phyloP scores from a whole-genome alignment of 2,329 filamentous ascomycete species.

The Beauveria sp. region DNA sequence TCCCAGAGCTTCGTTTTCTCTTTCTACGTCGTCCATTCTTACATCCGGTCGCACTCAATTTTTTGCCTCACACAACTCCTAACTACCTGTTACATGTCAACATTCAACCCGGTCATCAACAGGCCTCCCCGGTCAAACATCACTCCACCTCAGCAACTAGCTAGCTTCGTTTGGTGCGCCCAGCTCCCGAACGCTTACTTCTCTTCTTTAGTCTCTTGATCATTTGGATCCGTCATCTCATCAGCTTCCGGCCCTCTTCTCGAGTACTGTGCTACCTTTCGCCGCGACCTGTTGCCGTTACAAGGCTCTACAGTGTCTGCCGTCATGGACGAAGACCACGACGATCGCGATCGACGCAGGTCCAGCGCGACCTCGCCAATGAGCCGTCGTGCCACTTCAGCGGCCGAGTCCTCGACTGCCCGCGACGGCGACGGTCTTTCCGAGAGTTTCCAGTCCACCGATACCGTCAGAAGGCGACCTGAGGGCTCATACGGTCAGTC shows the following conservation, averaged over 20 bases:
- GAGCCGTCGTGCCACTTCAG: slow-evolving; percentile 36
- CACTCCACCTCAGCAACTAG: slow-evolving; percentile 1
- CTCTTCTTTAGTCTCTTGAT: background rate
- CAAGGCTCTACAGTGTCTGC: background rate
- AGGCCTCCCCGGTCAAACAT: slow-evolving; percentile 1
- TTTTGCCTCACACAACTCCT: background rate
- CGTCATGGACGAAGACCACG: slow-evolving; percentile 1
- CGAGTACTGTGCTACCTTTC: background rate
- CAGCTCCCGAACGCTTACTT: background rate
- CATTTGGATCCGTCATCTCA: background rate
- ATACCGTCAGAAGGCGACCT: slow-evolving; percentile 51
- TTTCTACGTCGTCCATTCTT: background rate
- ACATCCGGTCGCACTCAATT: background rate
- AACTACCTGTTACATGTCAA: background rate
- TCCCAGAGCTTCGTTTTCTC: background rate
- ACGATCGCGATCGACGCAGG: slow-evolving; percentile 2
- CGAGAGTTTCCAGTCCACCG: slow-evolving; percentile 51
- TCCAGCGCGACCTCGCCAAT: slow-evolving; percentile 35
- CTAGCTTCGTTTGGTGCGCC: slow-evolving; percentile 4
- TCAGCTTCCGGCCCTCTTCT: background rate
- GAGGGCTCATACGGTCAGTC: slow-evolving; percentile 50
- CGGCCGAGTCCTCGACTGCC: slow-evolving; percentile 27
- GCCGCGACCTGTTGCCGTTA: background rate
- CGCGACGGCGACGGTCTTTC: slow-evolving; percentile 37
- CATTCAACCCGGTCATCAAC: background rate